These are phyloP conservation scores for Clohesyomyces aquaticus DNA, from an alignment of 495 filamentous ascomycete genomes.

Conservation along the genomic window DNA sequence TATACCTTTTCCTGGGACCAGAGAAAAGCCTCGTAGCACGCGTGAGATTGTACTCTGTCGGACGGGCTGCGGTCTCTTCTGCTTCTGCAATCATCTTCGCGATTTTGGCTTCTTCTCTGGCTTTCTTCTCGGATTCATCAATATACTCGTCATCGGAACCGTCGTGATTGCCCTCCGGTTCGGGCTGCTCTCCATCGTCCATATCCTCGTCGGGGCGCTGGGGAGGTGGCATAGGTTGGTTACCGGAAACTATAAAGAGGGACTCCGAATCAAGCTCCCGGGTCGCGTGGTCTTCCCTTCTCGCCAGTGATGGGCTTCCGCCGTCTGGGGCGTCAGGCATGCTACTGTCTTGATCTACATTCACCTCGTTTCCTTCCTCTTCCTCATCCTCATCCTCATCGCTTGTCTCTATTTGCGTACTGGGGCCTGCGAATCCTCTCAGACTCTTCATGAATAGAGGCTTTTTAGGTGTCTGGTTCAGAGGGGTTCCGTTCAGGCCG, in stretches of 20 bases:
- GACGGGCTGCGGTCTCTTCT: conserved; percentile 58
- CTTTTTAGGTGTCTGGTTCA: conserved; percentile 43
- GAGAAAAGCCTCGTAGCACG: conserved; percentile 69
- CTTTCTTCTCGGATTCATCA: conserved; percentile 66
- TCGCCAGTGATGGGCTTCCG: neutral
- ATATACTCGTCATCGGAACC: conserved; percentile 56
- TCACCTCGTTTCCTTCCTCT: conserved; percentile 26
- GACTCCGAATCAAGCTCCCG: conserved; percentile 4
- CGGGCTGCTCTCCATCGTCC: conserved; percentile 5
- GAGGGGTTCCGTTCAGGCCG: conserved; percentile 28
- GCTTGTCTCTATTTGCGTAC: conserved; percentile 50
- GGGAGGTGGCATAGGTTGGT: neutral
- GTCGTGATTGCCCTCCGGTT: conserved; percentile 21
- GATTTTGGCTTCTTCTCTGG: conserved; percentile 67
- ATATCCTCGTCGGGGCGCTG: neutral
- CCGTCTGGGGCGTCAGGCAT: conserved; percentile 11
- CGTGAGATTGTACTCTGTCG: conserved; percentile 60
- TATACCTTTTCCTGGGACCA: conserved; percentile 64
- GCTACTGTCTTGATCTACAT: conserved; percentile 13
- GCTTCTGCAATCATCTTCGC: conserved; percentile 65
- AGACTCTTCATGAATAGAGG: conserved; percentile 68
- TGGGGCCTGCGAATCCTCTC: conserved; percentile 74
- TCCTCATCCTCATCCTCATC: conserved; percentile 34
- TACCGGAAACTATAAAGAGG: conserved; percentile 2
- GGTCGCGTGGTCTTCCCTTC: neutral